A percentile compares a stretch with the other conserved stretches of the same genome.
Conservation (phyloP, 768 basidiomycete species). For the Mycena kentingensis region DNA sequence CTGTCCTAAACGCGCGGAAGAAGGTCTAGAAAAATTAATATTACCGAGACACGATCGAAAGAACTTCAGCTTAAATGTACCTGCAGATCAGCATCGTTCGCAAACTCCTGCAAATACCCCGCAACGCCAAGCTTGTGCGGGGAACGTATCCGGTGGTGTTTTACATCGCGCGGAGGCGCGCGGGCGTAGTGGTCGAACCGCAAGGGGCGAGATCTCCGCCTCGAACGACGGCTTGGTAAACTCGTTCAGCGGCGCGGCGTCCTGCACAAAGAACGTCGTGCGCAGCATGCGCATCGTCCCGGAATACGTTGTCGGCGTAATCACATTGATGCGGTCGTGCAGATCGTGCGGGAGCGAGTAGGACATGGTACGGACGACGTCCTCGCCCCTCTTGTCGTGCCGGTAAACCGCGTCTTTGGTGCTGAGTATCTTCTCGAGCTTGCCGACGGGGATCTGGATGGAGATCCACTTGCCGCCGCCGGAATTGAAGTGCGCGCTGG, state of each 20-base stretch:
- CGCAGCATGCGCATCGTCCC: constrained; percentile 53
- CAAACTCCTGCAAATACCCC: constrained; percentile 60
- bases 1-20: constrained; percentile 51
- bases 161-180: constrained; percentile 61
- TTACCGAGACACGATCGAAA: constrained; percentile 5
- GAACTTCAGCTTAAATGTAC: constrained; percentile 25
- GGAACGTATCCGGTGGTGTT: constrained; percentile 53
- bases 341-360: constrained; percentile 64
- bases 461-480: constrained; percentile 70
- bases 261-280: constrained; percentile 54
- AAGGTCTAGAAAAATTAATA: constrained; percentile 44
- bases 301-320: constrained; percentile 74
- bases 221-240: constrained; percentile 32
- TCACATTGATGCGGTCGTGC: constrained; percentile 61
- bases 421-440: constrained; percentile 68
- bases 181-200: constrained; percentile 52
- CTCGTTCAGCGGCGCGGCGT: constrained; percentile 44
- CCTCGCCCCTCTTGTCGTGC: constrained; percentile 24
- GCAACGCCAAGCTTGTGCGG: constrained; percentile 55
- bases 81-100: constrained; percentile 59
- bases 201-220: constrained; percentile 23
- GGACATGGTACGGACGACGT: constrained; percentile 60
- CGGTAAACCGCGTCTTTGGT: constrained; percentile 40
- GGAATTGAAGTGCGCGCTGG: constrained; percentile 48
- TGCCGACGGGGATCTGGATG: constrained; percentile 52